These are phyloP conservation scores for Thymus mandschuricus DNA, from an alignment of 257 asterid species.

Conservation along the genomic window DNA sequence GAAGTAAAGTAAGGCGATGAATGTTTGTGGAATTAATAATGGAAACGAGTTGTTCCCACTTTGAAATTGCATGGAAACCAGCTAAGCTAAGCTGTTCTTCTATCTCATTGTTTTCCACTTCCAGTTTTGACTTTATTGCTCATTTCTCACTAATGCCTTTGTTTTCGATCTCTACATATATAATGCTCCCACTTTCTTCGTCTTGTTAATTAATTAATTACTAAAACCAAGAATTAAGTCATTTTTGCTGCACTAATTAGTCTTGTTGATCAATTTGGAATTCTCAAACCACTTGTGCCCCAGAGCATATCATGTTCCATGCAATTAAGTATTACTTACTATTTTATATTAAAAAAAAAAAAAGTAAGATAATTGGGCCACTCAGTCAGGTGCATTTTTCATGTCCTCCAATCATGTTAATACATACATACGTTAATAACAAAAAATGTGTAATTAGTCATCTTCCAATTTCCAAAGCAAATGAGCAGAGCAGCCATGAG, in stretches of 20 bases:
- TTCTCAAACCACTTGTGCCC: too few relatives aligned
- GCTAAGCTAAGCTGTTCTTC: conserved; percentile 8
- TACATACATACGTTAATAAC: conserved; percentile 1
- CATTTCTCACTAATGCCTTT: not conserved
- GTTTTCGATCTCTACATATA: not conserved
- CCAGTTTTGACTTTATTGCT: conserved; percentile 31
- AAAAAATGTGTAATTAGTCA: not conserved
- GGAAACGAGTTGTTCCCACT: conserved; percentile 39
- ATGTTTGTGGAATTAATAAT: conserved; percentile 6
- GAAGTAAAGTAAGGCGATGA: not conserved
- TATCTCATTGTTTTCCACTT: conserved; percentile 25
- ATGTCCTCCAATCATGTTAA: conserved; percentile 16
- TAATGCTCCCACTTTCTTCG: not conserved
- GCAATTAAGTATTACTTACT: conserved; percentile 31
- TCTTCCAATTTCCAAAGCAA: not conserved
- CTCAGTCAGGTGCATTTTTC: conserved; percentile 11
- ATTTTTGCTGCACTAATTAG: not conserved
- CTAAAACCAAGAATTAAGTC: not conserved
- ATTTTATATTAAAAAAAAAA: not conserved
- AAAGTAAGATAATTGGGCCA: conserved; percentile 25
- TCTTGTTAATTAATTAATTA: not conserved
- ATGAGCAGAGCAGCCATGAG: not conserved
- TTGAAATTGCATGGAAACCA: conserved; percentile 27
- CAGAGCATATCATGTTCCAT: conserved; percentile 22
- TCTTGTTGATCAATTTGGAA: too few relatives aligned